Base-by-base conservation (phyloP, 2,329 filamentous ascomycete genomes). In the Neopestalotiopsis sp. region DNA sequence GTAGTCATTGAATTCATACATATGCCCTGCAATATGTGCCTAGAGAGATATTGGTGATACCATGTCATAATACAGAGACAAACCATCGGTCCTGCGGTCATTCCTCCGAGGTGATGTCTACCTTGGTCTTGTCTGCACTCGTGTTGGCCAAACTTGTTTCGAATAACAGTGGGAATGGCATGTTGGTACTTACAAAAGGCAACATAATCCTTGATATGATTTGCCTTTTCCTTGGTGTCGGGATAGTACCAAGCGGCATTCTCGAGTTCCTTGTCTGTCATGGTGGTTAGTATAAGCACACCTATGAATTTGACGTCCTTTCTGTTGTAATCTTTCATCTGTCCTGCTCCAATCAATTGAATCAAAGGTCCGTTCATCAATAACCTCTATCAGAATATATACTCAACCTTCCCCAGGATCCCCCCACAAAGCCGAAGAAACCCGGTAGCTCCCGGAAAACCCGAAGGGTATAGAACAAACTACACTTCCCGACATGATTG, bases 171-270 rank as follows among this genome's bases (percentile, higher is more conserved):
- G 45, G 6, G 6, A 30, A 13, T 34, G 30, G 20, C 5, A 62
- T 6, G n/a, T 24, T 20, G 10, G 17, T 9, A 75, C 87, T 84
- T 78, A 86, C 87, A 89, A 73, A 90, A 90, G 4, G 88, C 88
- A 53, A 90, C 85, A 73, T 87, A 81, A 58, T 83, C 84, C 75
- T 85, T 86, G 72, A 90, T 87, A 66, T 82, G 77, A 38, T 83
- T 83, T 59, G 83, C 84, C 30, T 84, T 82, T 67, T 84, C 82
- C 73, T 79, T 79, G 1, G 87, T 83, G 57, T 83, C 74, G 2
- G 87, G 82, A 70, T 90, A 90, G 71, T 86, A 89, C 88, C 88
- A 90, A 0, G 87, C 88, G 2, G 85, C 86, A 70, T 90, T 86
- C 45, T 83, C 78, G 24, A 87, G 70, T 65, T 83, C 82, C 5